These are phyloP conservation scores for Pyricularia pennisetigena DNA, from an alignment of 2,329 filamentous ascomycete genomes.

Conservation along the genomic window DNA sequence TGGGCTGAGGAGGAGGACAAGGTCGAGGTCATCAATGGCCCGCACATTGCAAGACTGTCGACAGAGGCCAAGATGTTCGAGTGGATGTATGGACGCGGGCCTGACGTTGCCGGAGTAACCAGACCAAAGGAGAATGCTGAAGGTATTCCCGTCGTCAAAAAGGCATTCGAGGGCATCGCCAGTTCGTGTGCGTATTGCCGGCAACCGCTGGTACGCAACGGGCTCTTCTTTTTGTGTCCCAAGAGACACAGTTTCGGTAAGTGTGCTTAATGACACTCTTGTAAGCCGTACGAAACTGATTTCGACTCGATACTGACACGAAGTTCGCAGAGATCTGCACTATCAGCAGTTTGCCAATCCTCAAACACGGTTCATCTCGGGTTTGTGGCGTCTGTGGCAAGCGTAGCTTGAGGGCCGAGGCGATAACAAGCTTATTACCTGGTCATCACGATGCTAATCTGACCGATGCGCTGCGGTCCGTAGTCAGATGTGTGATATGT, in stretches of 20 bases:
- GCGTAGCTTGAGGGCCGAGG: conserved; percentile 35
- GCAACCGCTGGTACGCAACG: conserved; percentile 9
- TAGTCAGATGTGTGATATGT: conserved; percentile 20
- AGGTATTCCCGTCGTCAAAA: neutral
- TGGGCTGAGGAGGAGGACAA: neutral
- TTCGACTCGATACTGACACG: neutral
- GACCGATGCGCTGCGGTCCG: conserved; percentile 9
- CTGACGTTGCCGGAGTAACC: conserved; percentile 31
- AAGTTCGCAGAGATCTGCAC: conserved; percentile 35
- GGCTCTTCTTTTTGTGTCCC: conserved; percentile 14
- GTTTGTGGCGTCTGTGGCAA: conserved; percentile 45
- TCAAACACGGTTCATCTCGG: conserved; percentile 41
- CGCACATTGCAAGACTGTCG: conserved; percentile 22
- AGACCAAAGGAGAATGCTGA: conserved; percentile 11
- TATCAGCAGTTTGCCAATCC: conserved; percentile 42
- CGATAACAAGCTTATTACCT: conserved; percentile 23
- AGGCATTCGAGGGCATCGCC: conserved; percentile 26
- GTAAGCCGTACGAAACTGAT: too few relatives aligned
- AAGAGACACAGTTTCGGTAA: conserved; percentile 27
- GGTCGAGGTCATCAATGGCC: conserved; percentile 9
- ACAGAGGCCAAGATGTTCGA: conserved; percentile 47
- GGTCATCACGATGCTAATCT: conserved; percentile 10
- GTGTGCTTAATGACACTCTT: conserved; percentile 1
- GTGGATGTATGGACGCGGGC: conserved; percentile 47
- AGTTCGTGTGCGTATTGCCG: conserved; percentile 40